Evolutionary conservation across 1,284 basidiomycete species (phyloP).

Genomic region (Prillingera fragicola): DNA sequence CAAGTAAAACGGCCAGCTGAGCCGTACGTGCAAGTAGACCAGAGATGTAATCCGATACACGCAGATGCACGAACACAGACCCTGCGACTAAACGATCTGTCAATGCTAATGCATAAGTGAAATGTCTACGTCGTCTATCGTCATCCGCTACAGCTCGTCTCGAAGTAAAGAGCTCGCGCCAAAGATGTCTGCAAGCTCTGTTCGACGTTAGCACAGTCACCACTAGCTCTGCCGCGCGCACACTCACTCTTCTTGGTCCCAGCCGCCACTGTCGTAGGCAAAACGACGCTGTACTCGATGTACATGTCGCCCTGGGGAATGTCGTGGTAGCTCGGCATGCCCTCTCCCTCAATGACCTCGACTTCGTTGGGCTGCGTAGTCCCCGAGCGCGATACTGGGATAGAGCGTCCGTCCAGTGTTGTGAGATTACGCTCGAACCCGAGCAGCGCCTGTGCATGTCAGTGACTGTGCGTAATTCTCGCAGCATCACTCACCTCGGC

Average conservation of each 20-base stretch:
- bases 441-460: constrained; percentile 39
- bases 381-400: constrained; percentile 63
- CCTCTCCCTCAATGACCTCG: constrained; percentile 75
- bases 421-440: constrained; percentile 64
- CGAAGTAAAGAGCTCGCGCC: background rate
- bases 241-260: constrained; percentile 63
- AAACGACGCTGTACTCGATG: constrained; percentile 82
- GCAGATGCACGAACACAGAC: too few species aligned
- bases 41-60: too few species aligned
- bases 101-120: too few species aligned
- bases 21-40: too few species aligned
- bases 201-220: too few species aligned
- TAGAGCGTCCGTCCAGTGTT: constrained; percentile 79
- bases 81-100: too few species aligned
- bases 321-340: constrained; percentile 70
- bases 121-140: constrained; percentile 1
- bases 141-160: constrained; percentile 10
- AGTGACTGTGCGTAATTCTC: background rate
- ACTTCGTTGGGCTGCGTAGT: constrained; percentile 93
- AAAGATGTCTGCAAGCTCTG: constrained; percentile 15
- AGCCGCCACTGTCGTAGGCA: constrained; percentile 65
- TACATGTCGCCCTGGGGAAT: constrained; percentile 72
- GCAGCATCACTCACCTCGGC: constrained; percentile 63
- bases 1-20: too few species aligned
- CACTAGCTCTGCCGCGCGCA: too few species aligned